A percentile compares a stretch with the other conserved stretches of the same genome.
These are phyloP conservation scores for Fusarium haematococcum DNA, from an alignment of 2,329 filamentous ascomycete species.

Conservation along the genomic window DNA sequence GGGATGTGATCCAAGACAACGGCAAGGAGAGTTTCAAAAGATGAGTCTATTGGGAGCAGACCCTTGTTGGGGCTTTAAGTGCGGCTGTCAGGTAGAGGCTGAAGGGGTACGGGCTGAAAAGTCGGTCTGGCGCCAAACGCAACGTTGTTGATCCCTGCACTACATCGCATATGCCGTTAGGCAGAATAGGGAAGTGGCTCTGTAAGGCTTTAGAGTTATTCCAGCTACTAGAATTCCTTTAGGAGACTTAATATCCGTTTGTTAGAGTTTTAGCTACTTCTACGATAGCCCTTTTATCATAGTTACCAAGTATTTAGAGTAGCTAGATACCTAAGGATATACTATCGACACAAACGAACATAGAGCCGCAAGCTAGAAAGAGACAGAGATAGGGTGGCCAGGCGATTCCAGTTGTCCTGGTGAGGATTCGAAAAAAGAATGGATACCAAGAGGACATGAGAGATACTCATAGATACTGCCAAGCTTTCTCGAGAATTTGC, in stretches of 20 bases:
- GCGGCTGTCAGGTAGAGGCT: neutral
- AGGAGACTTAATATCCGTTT: neutral
- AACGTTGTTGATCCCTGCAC: neutral
- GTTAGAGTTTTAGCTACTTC: neutral
- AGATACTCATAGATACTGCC: neutral
- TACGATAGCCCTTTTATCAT: neutral
- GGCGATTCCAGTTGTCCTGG: neutral
- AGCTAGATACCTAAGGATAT: neutral
- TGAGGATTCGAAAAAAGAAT: neutral
- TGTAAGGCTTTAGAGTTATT: neutral
- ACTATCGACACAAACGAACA: neutral
- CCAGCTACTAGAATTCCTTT: neutral
- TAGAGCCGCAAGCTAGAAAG: neutral
- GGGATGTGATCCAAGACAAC: neutral
- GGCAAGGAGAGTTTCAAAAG: neutral
- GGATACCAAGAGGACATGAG: neutral
- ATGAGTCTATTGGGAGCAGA: neutral
- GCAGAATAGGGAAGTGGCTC: neutral
- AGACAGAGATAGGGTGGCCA: neutral
- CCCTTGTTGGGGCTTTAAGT: neutral
- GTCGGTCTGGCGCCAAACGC: neutral
- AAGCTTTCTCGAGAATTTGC: neutral
- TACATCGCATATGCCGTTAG: neutral
- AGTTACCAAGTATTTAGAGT: neutral
- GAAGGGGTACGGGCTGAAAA: neutral